A percentile compares a stretch with the other conserved stretches of the same genome.
These are phyloP conservation scores for Pholiota adiposa DNA, from an alignment of 1,284 basidiomycete genomes.

Conservation along the genomic window DNA sequence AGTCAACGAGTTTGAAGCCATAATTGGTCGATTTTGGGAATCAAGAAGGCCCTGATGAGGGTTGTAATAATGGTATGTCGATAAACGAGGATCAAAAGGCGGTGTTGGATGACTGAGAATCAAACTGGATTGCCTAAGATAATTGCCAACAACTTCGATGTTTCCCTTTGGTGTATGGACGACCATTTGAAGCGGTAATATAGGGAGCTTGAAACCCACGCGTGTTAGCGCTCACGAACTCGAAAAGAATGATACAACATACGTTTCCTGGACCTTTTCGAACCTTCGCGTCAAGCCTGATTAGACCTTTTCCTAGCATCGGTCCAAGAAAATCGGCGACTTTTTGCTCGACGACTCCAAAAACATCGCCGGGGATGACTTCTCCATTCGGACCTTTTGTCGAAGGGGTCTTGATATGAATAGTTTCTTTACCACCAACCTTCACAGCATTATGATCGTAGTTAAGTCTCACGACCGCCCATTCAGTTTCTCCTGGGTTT, in stretches of 20 bases:
- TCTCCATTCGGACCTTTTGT: conserved; percentile 54
- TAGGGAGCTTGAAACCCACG: conserved; percentile 60
- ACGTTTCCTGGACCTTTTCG: conserved; percentile 66
- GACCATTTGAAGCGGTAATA: conserved; percentile 83
- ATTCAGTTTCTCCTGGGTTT: conserved; percentile 59
- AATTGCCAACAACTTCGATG: conserved; percentile 79
- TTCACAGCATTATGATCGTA: conserved; percentile 68
- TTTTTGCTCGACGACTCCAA: conserved; percentile 87
- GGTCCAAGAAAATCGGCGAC: conserved; percentile 79
- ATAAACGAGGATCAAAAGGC: conserved; percentile 62
- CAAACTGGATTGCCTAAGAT: conserved; percentile 69
- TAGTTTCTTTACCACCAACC: conserved; percentile 67
- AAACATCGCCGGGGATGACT: conserved; percentile 59
- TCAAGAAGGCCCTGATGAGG: conserved; percentile 85
- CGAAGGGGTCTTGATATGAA: conserved; percentile 79
- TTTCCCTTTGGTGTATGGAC: conserved; percentile 94
- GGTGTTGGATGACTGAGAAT: conserved; percentile 82
- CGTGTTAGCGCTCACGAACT: conserved; percentile 22
- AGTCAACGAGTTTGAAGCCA: conserved; percentile 46
- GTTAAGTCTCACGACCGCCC: conserved; percentile 78
- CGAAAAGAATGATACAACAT: conserved; percentile 31
- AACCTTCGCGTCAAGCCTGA: conserved; percentile 83
- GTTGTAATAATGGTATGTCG: conserved; percentile 79
- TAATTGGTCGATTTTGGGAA: conserved; percentile 54
- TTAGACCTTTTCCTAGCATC: conserved; percentile 81